Evolutionary conservation across 2,329 filamentous ascomycete species (phyloP).

Genomic region (Anthostomella pinea): DNA sequence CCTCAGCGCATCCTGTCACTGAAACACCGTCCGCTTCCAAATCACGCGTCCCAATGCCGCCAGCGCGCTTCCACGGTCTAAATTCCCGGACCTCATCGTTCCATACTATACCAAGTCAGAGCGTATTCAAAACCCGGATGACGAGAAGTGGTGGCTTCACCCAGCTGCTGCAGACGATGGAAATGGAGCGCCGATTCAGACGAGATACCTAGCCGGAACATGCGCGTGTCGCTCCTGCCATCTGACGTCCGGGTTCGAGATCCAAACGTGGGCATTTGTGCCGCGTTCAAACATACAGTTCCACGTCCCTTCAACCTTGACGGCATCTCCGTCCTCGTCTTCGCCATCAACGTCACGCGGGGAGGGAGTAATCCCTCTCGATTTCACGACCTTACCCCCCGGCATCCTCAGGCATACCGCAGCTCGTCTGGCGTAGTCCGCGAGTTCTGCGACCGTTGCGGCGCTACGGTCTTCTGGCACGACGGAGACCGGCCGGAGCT

Average conservation of each 20-base stretch:
- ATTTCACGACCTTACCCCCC: constrained; percentile 35
- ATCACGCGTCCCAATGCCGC: constrained; percentile 52
- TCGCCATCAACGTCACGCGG: background rate
- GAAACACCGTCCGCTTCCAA: constrained; percentile 52
- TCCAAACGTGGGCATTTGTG: constrained; percentile 65
- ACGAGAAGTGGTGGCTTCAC: constrained; percentile 61
- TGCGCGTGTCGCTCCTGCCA: constrained; percentile 64
- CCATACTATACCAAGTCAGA: constrained; percentile 41
- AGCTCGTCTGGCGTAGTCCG: constrained; percentile 54
- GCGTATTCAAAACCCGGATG: constrained; percentile 40
- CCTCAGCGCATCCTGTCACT: constrained; percentile 51
- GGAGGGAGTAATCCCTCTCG: constrained; percentile 24
- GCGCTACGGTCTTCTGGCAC: constrained; percentile 64
- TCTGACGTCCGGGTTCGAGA: constrained; percentile 57
- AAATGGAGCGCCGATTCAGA: constrained; percentile 16
- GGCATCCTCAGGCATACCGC: constrained; percentile 50
- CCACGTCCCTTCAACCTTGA: constrained; percentile 20
- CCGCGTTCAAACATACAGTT: constrained; percentile 56
- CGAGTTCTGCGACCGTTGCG: constrained; percentile 61
- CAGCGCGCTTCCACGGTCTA: constrained; percentile 44
- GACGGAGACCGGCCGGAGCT: constrained; percentile 50
- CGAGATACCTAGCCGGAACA: constrained; percentile 56
- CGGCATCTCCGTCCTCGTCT: constrained; percentile 23
- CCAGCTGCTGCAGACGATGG: constrained; percentile 15
- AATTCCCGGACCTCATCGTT: constrained; percentile 52